Conservation (phyloP, 805 yeast species). For the Schizosaccharomyces osmophilus region DNA sequence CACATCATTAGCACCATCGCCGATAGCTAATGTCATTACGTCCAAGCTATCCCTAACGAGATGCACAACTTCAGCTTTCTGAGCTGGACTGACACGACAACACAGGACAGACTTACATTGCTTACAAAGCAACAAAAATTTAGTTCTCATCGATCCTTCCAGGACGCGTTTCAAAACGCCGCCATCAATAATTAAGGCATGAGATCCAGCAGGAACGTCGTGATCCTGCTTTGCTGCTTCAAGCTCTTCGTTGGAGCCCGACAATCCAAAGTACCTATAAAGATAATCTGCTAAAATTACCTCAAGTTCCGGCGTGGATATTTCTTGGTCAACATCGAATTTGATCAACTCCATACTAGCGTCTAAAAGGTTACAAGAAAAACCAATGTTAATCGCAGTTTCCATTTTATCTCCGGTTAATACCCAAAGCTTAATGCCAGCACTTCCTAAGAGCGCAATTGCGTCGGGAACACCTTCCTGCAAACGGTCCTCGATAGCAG, state of each 20-base stretch:
- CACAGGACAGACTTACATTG: conserved; percentile 58
- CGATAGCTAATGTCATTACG: conserved; percentile 61
- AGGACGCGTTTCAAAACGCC: conserved; percentile 29
- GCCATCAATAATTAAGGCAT: conserved; percentile 50
- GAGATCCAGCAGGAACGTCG: conserved; percentile 31
- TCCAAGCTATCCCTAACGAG: conserved; percentile 37
- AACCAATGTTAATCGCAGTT: conserved; percentile 66
- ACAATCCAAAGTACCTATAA: conserved; percentile 22
- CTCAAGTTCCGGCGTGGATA: conserved; percentile 14
- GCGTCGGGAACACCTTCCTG: conserved; percentile 62
- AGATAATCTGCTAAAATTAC: conserved; percentile 23
- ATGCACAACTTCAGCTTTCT: conserved; percentile 50
- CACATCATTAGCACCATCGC: conserved; percentile 73
- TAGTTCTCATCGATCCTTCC: conserved; percentile 19
- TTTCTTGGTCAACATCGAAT: conserved; percentile 18
- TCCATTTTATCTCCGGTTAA: conserved; percentile 64
- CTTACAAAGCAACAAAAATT: conserved; percentile 47
- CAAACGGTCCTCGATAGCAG: conserved; percentile 59
- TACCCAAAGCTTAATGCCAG: conserved; percentile 67
- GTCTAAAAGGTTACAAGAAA: conserved; percentile 46
- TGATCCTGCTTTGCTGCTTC: conserved; percentile 34
- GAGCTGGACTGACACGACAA: conserved; percentile 67
- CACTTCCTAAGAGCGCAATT: conserved; percentile 36
- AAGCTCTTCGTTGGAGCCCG: conserved; percentile 22
- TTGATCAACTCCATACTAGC: conserved; percentile 45